Evolutionary conservation across 2,329 filamentous ascomycete species (phyloP).

Genomic region (Aureobasidium sp.): DNA sequence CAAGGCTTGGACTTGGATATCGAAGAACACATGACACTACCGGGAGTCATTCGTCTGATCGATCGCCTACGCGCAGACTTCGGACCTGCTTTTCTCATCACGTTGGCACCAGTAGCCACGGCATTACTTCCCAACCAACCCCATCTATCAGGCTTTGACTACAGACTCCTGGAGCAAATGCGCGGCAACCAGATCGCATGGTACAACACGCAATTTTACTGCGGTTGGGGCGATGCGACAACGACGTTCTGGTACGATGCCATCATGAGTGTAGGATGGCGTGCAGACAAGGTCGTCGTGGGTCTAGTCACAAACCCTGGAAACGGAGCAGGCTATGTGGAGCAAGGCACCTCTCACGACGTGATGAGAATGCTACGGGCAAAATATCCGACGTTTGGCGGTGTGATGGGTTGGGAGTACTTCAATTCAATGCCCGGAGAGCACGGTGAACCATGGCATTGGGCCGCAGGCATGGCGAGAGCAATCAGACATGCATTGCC

Average conservation of each 20-base stretch:
- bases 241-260: conserved; percentile 43
- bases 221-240: conserved; percentile 67
- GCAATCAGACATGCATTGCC: conserved; percentile 29
- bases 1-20: conserved; percentile 72
- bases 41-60: conserved; percentile 48
- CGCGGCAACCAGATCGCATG: conserved; percentile 61
- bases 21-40: conserved; percentile 64
- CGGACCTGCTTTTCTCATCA: conserved; percentile 62
- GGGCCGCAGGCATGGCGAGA: conserved; percentile 60
- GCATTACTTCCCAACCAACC: conserved; percentile 50
- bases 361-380: conserved; percentile 50
- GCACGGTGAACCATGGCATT: conserved; percentile 58
- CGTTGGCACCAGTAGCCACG: conserved; percentile 71
- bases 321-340: conserved; percentile 59
- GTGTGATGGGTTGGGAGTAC: conserved; percentile 93
- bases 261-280: conserved; percentile 57
- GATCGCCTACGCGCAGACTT: conserved; percentile 51
- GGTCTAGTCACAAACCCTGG: conserved; percentile 71
- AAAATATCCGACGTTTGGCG: conserved; percentile 64
- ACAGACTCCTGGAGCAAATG: conserved; percentile 61
- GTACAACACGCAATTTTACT: conserved; percentile 93
- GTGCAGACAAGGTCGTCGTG: conserved; percentile 63
- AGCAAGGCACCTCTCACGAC: conserved; percentile 46
- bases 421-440: conserved; percentile 71
- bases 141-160: conserved; percentile 75